Base-by-base conservation (phyloP, 2,329 filamentous ascomycete genomes). In the Epicoccum sorghinum region DNA sequence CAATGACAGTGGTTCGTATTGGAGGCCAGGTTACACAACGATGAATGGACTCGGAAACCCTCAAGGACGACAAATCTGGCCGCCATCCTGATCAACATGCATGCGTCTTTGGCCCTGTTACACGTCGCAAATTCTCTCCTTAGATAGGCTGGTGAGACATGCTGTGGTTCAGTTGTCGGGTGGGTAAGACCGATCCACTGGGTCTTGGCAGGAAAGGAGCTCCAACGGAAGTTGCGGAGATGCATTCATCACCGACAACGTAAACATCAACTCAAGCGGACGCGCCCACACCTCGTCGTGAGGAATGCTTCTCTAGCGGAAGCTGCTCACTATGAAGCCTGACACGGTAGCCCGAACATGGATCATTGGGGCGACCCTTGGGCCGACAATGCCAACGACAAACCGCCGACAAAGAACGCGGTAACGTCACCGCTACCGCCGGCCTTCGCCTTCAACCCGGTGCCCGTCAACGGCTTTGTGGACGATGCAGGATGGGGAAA, bases 301-400 rank as follows among this genome's bases (percentile, higher is more conserved):
- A 51, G 65, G 64, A 59, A 73, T 73, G 70, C 67, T 67, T 64
- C 57, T 58, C 47, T 68, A 62, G 52, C 56, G 61, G 59, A 61
- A 57, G 59, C 58, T 51, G 55, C 66, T 66, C 71, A 74, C 59
- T 70, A 75, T 74, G 72, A 72, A 64, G 71, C 64, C 59, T 66
- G 55, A 59, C 45, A 65, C 54, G 51, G 47, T 55, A 52, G 57
- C 58, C 48, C 63, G 62, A 74, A 57, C 52, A 76, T 76, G 73
- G 73, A 76, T 68, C 68, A 75, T 61, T 76, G 73, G 73, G 70
- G 71, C 60, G 73, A 76, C 71, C 73, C 73, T 63, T 76, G 73
- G 73, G 72, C 72, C 57, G 71, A 74, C 61, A 66, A 73, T 66
- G 58, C 60, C 62, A 58, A 61, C 52, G 53, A 54, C 52, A 58